Percentiles rank a stretch among this genome's conserved stretches.
Conservation (phyloP, 495 filamentous ascomycete species). For the Aspergillus conjunctus region DNA sequence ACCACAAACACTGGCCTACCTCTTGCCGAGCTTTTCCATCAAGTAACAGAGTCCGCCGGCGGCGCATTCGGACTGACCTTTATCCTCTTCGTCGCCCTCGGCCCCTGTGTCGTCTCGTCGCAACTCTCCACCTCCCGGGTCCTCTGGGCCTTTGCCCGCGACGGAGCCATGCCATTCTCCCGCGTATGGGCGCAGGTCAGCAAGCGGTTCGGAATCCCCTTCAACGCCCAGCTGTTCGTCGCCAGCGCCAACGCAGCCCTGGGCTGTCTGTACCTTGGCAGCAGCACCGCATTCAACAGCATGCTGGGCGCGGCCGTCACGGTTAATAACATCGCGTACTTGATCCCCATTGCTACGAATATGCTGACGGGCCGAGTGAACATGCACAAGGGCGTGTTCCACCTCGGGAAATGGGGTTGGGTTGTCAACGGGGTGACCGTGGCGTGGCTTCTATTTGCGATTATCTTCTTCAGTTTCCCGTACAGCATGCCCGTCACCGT, state of each 20-base stretch:
- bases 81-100: constrained; percentile 54
- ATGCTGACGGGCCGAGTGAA: no score
- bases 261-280: constrained; percentile 69
- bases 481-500: no score
- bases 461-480: no score
- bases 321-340: no score
- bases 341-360: no score
- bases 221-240: constrained; percentile 63
- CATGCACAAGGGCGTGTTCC: no score
- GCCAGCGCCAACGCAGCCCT: constrained; percentile 62
- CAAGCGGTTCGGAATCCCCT: constrained; percentile 36
- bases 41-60: constrained; percentile 65
- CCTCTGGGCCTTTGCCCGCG: constrained; percentile 77
- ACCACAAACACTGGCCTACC: constrained; percentile 57
- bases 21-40: constrained; percentile 69
- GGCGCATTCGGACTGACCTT: constrained; percentile 43
- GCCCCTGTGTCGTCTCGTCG: constrained; percentile 52
- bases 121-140: constrained; percentile 60
- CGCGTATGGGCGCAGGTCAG: constrained; percentile 29
- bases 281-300: constrained; percentile 63
- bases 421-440: no score
- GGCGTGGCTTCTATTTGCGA: no score
- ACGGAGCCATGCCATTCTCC: constrained; percentile 51
- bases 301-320: no score
- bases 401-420: no score